Conservation (phyloP, 2,329 filamentous ascomycete species). For the Elsinoe arachidis region DNA sequence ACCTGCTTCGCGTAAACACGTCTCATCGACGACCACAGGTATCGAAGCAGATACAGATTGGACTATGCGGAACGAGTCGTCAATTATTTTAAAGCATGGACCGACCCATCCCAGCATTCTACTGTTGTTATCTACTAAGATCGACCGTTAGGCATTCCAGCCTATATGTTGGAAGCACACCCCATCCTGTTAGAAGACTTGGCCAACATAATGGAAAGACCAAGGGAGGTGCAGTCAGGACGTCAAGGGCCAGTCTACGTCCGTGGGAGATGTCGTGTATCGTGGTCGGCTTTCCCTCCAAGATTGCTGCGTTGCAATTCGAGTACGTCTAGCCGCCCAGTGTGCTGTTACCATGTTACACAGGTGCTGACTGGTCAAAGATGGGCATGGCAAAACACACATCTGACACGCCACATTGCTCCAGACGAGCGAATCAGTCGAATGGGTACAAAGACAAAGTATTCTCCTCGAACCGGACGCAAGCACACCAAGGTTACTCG, state of each 20-base stretch:
- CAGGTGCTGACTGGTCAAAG: slow-evolving; percentile 35
- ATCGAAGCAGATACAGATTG: background rate
- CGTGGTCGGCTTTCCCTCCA: slow-evolving; percentile 81
- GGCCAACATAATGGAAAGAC: slow-evolving; percentile 83
- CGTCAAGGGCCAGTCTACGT: slow-evolving; percentile 56
- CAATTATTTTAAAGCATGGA: slow-evolving; percentile 25
- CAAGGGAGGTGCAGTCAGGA: slow-evolving; percentile 73
- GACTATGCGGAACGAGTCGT: background rate
- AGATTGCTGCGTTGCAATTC: slow-evolving; percentile 83
- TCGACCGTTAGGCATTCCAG: slow-evolving; percentile 64
- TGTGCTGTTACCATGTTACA: background rate
- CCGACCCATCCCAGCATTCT: slow-evolving; percentile 71
- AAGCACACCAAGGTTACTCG: slow-evolving; percentile 44
- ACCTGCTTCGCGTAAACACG: background rate
- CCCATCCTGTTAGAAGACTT: slow-evolving; percentile 73
- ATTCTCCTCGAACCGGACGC: slow-evolving; percentile 32
- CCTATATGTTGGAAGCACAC: slow-evolving; percentile 87
- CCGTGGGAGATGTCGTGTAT: slow-evolving; percentile 90
- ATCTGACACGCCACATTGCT: slow-evolving; percentile 70
- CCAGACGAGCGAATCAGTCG: slow-evolving; percentile 50
- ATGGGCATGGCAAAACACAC: slow-evolving; percentile 87
- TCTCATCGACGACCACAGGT: background rate
- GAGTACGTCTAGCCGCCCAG: slow-evolving; percentile 52
- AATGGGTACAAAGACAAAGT: slow-evolving; percentile 29
- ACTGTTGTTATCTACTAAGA: slow-evolving; percentile 85